A percentile compares a stretch with the other conserved stretches of the same genome.
phyloP scores from a whole-genome alignment of 164 flowering plant genomes.

The Liriodendron chinense region DNA sequence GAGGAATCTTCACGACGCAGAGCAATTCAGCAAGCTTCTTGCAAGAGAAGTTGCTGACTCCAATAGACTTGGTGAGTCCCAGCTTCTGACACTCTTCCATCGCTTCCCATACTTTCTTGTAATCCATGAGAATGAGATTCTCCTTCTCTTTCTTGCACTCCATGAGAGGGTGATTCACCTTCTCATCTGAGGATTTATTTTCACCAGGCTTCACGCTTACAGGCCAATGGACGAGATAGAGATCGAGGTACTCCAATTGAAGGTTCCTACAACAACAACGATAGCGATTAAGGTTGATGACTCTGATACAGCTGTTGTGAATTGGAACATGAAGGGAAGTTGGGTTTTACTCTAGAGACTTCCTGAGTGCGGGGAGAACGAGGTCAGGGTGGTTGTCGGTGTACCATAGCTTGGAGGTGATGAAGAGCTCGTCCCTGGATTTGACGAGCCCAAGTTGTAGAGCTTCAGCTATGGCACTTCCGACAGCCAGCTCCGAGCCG shows the following conservation, averaged over 20 bases:
- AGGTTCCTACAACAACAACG: slow-evolving; percentile 10
- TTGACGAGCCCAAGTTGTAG: slow-evolving; percentile 27
- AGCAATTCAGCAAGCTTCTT: slow-evolving; percentile 16
- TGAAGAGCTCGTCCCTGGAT: slow-evolving; percentile 29
- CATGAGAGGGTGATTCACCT: no score
- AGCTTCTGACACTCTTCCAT: slow-evolving; percentile 21
- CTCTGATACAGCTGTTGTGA: background rate
- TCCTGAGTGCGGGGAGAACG: slow-evolving; percentile 31
- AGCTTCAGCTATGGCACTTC: slow-evolving; percentile 29
- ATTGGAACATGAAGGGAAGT: slow-evolving; percentile 21
- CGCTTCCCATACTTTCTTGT: slow-evolving; percentile 8
- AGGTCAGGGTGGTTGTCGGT: slow-evolving; percentile 21
- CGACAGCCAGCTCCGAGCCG: slow-evolving; percentile 26
- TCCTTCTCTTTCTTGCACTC: no score
- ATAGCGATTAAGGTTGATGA: background rate
- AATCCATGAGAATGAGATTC: slow-evolving; percentile 11
- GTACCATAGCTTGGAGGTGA: slow-evolving; percentile 46
- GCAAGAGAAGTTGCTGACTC: slow-evolving; percentile 20
- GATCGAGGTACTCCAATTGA: slow-evolving; percentile 17
- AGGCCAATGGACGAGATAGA: slow-evolving; percentile 18
- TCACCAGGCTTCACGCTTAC: slow-evolving; percentile 8
- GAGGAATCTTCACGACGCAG: slow-evolving; percentile 12
- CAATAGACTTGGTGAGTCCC: slow-evolving; percentile 20
- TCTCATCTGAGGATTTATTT: background rate
- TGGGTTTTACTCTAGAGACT: slow-evolving; percentile 21